Base-by-base conservation (phyloP, 805 yeast genomes). In the Candida odintsovae region DNA sequence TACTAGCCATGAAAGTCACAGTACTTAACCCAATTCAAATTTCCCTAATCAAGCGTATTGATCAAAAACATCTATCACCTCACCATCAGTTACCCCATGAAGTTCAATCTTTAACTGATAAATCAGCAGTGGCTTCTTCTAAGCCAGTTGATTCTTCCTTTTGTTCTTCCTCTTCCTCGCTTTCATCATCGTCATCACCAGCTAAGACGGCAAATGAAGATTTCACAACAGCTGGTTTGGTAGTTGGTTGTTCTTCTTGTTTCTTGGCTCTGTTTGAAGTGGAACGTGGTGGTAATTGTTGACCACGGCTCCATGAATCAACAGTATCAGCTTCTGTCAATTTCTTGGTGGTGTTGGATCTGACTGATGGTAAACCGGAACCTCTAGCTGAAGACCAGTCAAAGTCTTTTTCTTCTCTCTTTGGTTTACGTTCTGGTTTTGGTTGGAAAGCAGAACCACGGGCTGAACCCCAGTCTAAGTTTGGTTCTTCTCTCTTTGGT, bases 331-430 rank as follows among this genome's bases (percentile, higher is more conserved):
- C 23, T 53, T 62, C 49, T 49, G 61, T 37, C n/a, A 36, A 5
- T 53, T 48, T 51, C 44, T 52, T 51, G 31, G 47, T 45, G 35
- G 33, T 29, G 46, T 51, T 48, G 44, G 61, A 29, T 73, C 75
- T 39, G 65, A 65, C 55, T 54, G 55, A 52, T 33, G 37, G 37
- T 18, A 33, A 16, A 23, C 53, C 65, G 47, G 64, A 47, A 52
- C 73, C 64, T 76, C 83, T 68, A 71, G 79, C 78, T 16, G 74
- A 62, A 42, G 73, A 69, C 75, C 77, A 72, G 53, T 75, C 78
- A 33, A 72, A 61, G 19, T 70, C 74, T 11, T 61, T 57, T 47
- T 66, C 71, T 41, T 64, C 57, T 41, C 47, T 39, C 41, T 44
- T 42, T 33, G 51, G 49, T 49, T 52, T 51, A 22, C 61, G 40